Base-by-base conservation (phyloP, 306 rosid genomes). In the Quercus agrifolia region DNA sequence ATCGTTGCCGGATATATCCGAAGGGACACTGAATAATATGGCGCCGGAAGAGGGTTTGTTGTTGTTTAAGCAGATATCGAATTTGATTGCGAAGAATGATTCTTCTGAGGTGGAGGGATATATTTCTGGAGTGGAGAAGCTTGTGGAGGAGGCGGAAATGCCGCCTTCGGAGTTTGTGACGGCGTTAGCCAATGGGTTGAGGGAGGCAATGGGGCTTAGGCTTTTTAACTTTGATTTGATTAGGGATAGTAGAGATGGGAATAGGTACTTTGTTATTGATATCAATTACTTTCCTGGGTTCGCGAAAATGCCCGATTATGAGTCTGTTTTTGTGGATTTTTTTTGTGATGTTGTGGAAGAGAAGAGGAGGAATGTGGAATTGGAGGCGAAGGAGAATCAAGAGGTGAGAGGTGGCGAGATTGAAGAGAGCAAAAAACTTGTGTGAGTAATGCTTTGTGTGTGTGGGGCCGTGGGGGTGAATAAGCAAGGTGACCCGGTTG, bases 241-340 rank as follows among this genome's bases (percentile, higher is more conserved):
- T 4, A 90, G 92, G 78, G 91, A 86, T 73, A 76, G 56, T 33
- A 59, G 25, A 0, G 77, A 83, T 57, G 56, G 19, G 0, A 58
- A 57, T 23, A 85, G 86, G 86, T 90, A 90, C 25, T 71, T 62
- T 44, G 89, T 90, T 0, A 86, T 92, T 75, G 97, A 92, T 78
- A 86, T 92, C 78, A 92, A 92, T 68, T 92, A 92, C 83, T 90
- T 90, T 74, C 95, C 95, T 1, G 97, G 97, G n/a, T 92, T 78
- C 76, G 89, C 85, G 0, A 92, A 92, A 49, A 44, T 87, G 73
- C 92, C 94, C 4, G 31, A 71, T 71, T 92, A 74, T 62, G 92
- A 89, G 57, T 15, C 70, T 0, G 79, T 89, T 44, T 38, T 92
- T 68, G 89, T 90, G 1, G 44, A 84, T 49, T 92, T 90, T 77